phyloP scores from a whole-genome alignment of 768 basidiomycete species.

The Tricholoma sp. region DNA sequence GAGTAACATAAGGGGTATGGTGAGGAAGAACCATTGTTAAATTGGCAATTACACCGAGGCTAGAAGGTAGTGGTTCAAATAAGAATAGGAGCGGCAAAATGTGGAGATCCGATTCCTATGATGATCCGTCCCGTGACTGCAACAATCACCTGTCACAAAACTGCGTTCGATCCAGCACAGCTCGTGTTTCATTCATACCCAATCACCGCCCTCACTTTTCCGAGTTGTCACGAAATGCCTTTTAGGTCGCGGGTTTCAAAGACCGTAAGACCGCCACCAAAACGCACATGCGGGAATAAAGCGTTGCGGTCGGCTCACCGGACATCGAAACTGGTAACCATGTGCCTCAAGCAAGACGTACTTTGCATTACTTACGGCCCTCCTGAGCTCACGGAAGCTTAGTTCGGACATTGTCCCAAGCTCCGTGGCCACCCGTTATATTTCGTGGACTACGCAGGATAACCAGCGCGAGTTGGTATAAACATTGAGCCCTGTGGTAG shows the following conservation, averaged over 20 bases:
- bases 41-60: background rate
- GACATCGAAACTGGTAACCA: too few relatives aligned
- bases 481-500: too few relatives aligned
- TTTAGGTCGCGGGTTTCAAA: too few relatives aligned
- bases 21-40: constrained; percentile 55
- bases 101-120: background rate
- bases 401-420: background rate
- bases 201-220: background rate
- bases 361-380: background rate
- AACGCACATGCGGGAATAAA: too few relatives aligned
- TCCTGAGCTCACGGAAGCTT: background rate
- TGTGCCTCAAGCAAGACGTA: too few relatives aligned
- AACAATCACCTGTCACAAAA: background rate
- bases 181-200: background rate
- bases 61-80: background rate
- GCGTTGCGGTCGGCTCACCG: too few relatives aligned
- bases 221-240: background rate
- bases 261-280: too few relatives aligned
- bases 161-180: too few relatives aligned
- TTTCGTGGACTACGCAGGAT: too few relatives aligned
- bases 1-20: constrained; percentile 80
- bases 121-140: background rate
- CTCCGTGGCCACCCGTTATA: too few relatives aligned
- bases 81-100: background rate
- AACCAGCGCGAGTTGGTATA: too few relatives aligned